A percentile compares a stretch with the other conserved stretches of the same genome.
Conservation (phyloP, 352 stramenopile species). For the Pythium myriotylum region DNA sequence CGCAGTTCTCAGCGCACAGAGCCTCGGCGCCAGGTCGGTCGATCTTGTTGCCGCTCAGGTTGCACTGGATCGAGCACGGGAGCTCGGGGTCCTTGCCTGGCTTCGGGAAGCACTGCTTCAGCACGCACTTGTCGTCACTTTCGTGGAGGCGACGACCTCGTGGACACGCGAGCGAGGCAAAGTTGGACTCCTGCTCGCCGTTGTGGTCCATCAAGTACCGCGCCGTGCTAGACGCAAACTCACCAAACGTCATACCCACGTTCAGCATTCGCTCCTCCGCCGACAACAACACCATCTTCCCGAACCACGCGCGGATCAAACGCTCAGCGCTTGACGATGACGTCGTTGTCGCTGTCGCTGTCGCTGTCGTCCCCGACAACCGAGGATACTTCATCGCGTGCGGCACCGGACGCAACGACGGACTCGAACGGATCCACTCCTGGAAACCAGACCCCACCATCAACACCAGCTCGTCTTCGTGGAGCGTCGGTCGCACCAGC, state of each 20-base stretch:
- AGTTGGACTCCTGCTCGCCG: slow-evolving; percentile 15
- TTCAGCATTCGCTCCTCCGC: slow-evolving; percentile 30
- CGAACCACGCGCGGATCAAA: slow-evolving; percentile 40
- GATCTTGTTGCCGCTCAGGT: slow-evolving; percentile 34
- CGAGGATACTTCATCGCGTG: slow-evolving; percentile 43
- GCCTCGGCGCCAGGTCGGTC: slow-evolving; percentile 24
- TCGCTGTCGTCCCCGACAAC: no score
- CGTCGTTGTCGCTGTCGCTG: slow-evolving; percentile 6
- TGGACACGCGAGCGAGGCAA: slow-evolving; percentile 35
- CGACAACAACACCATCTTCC: slow-evolving; percentile 44
- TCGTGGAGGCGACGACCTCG: slow-evolving; percentile 26
- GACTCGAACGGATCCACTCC: slow-evolving; percentile 33
- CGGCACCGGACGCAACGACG: slow-evolving; percentile 28
- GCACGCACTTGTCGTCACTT: slow-evolving; percentile 27
- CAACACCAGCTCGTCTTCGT: slow-evolving; percentile 41
- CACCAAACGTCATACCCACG: slow-evolving; percentile 33
- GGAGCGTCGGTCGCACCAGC: slow-evolving; percentile 29
- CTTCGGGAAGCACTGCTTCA: slow-evolving; percentile 35
- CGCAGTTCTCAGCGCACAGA: slow-evolving; percentile 35
- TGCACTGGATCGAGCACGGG: slow-evolving; percentile 41
- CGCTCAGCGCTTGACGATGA: background rate
- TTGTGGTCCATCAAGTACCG: slow-evolving; percentile 22
- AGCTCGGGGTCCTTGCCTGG: slow-evolving; percentile 23
- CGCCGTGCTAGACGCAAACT: slow-evolving; percentile 24
- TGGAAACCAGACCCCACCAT: slow-evolving; percentile 39